Percentiles rank a stretch among this genome's conserved stretches.
Evolutionary conservation across 257 asterid genomes (phyloP).

Genomic region (Salvia hispanica): DNA sequence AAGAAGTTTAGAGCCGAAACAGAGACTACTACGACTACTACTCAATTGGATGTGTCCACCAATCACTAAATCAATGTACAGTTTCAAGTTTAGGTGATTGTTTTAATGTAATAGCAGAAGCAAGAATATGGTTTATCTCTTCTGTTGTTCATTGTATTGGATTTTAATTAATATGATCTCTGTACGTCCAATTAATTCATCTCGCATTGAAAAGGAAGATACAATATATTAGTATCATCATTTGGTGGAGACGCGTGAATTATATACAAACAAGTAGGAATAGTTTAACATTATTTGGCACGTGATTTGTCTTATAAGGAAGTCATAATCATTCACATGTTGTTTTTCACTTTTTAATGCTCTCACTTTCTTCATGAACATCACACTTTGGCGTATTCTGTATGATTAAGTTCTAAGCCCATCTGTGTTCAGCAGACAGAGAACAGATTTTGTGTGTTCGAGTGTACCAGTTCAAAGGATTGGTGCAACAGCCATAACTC

Average conservation of each 20-base stretch:
- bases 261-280: background rate
- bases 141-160: background rate
- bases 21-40: conserved; percentile 38
- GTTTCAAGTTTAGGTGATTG: too few relatives aligned
- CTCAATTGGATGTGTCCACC: conserved; percentile 11
- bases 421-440: background rate
- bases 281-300: background rate
- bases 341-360: background rate
- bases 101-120: too few relatives aligned
- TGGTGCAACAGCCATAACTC: too few relatives aligned
- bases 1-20: conserved; percentile 62
- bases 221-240: background rate
- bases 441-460: background rate
- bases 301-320: conserved; percentile 7
- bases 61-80: background rate
- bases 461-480: background rate
- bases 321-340: conserved; percentile 33
- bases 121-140: background rate
- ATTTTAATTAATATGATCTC: too few relatives aligned
- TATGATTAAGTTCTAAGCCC: background rate
- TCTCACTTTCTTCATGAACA: background rate
- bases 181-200: background rate
- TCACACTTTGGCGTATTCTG: conserved; percentile 22
- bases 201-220: background rate
- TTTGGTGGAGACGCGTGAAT: background rate